Base-by-base conservation (phyloP, 2,329 filamentous ascomycete genomes). In the Diaporthe citrichinensis region DNA sequence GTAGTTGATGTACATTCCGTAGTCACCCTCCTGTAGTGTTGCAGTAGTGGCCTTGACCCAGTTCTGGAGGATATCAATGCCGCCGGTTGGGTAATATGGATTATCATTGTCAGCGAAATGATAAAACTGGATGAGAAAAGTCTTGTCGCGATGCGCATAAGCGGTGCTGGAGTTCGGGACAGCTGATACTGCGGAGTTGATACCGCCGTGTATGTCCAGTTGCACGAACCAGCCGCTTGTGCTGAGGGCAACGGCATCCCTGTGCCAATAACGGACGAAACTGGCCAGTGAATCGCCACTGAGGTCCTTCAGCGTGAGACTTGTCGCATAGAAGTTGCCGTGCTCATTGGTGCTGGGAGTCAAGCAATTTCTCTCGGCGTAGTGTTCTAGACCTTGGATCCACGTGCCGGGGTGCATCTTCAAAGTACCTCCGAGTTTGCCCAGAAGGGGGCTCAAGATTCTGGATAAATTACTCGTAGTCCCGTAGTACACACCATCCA, bases 81-180 rank as follows among this genome's bases (percentile, higher is more conserved):
- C 85, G 15, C 81, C 80, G 4, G 78, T 72, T 0, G 84, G 84
- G 67, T 84, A 85, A 2, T 55, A 31, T 3, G 25, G 5, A 15
- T 76, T 59, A 20, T 80, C 80, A 31, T 77, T 78, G 72, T 83
- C 81, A 6, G 81, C 82, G 23, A 85, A 82, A 78, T 89, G 87
- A 71, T 86, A 86, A 71, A 88, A 85, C 74, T 89, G 85, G 23
- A 87, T 84, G 76, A 90, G 88, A 44, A 89, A 84, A 71, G 89
- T 84, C 77, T 85, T 86, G 75, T 85, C 84, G n/a, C 84, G 84
- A 77, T 86, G 85, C 9, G 83, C 84, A 62, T 87, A 87, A 9
- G 84, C 81, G 9, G 85, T 83, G 31, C 81, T 76, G n/a, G 81
- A 77, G 20, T 77, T 77, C 17, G 81, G 78, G 0, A 79, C 78